Conservation (phyloP, 805 yeast genomes). For the Pichia thaimueangensis region DNA sequence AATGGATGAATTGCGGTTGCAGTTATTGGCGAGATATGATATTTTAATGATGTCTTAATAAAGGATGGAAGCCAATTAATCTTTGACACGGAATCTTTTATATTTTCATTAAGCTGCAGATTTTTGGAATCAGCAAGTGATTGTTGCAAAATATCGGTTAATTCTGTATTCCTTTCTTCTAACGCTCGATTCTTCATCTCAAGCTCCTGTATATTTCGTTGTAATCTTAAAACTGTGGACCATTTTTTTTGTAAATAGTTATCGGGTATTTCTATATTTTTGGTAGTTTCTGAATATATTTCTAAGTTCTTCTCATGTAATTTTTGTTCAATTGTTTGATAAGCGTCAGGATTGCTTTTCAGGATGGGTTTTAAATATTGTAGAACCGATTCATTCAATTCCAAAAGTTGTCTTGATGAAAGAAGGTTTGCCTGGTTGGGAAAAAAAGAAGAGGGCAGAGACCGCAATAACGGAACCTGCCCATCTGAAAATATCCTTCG, state of each 20-base stretch:
- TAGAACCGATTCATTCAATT: constrained; percentile 32
- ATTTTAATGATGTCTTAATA: constrained; percentile 38
- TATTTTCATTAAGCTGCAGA: background rate
- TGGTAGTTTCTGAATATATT: background rate
- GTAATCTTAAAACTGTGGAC: constrained; percentile 78
- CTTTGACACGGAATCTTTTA: constrained; percentile 22
- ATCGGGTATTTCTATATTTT: constrained; percentile 18
- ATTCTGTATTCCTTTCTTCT: constrained; percentile 31
- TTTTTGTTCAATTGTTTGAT: background rate
- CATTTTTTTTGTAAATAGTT: constrained; percentile 66
- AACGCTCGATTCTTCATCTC: constrained; percentile 52
- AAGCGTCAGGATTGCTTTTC: background rate
- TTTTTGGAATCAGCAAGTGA: constrained; percentile 15
- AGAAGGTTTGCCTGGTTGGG: constrained; percentile 15
- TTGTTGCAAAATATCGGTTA: constrained; percentile 11
- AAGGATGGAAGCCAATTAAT: constrained; percentile 59
- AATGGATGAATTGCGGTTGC: constrained; percentile 67
- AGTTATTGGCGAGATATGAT: constrained; percentile 57
- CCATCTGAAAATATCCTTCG: constrained; percentile 7
- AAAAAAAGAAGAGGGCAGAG: constrained; percentile 4
- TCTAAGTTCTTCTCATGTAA: background rate
- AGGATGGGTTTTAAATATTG: constrained; percentile 27
- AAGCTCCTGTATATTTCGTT: constrained; percentile 62
- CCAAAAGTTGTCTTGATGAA: constrained; percentile 30
- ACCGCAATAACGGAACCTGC: background rate